These are phyloP conservation scores for Fusarium brevicatenulatum DNA, from an alignment of 2,329 filamentous ascomycete species.

Conservation along the genomic window DNA sequence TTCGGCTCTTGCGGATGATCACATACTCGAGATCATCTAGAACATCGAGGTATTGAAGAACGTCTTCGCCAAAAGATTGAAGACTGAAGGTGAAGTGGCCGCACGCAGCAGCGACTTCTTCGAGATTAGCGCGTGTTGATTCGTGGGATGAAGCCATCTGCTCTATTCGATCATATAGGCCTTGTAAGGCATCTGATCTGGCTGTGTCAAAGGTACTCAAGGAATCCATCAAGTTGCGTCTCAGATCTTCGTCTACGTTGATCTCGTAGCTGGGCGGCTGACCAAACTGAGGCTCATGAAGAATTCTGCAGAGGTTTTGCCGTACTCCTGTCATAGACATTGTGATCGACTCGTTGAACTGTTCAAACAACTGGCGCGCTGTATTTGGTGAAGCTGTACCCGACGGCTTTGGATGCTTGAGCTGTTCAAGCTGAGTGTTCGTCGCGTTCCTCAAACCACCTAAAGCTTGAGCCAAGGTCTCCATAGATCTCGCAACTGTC, in stretches of 20 bases:
- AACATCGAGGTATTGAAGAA: constrained; percentile 82
- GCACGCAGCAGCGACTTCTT: constrained; percentile 95
- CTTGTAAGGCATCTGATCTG: constrained; percentile 80
- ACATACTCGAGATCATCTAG: constrained; percentile 84
- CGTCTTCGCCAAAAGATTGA: constrained; percentile 89
- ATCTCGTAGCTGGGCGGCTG: constrained; percentile 56
- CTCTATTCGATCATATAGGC: constrained; percentile 83
- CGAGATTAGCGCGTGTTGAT: constrained; percentile 80
- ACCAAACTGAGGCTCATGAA: constrained; percentile 44
- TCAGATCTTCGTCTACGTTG: constrained; percentile 79
- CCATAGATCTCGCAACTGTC: constrained; percentile 83
- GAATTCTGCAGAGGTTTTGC: constrained; percentile 22
- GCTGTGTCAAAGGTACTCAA: constrained; percentile 95
- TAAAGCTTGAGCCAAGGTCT: constrained; percentile 86
- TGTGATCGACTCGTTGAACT: constrained; percentile 28
- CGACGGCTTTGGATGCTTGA: constrained; percentile 56
- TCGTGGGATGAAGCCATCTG: constrained; percentile 62
- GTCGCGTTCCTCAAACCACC: constrained; percentile 91
- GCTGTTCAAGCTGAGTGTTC: constrained; percentile 84
- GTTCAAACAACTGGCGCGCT: constrained; percentile 24
- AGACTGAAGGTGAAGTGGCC: constrained; percentile 95
- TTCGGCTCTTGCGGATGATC: constrained; percentile 68
- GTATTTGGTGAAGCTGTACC: background rate
- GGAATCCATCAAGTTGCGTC: constrained; percentile 80
- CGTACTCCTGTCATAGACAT: constrained; percentile 30